Conservation (phyloP, 164 flowering plant species). For the Amborella trichopoda region DNA sequence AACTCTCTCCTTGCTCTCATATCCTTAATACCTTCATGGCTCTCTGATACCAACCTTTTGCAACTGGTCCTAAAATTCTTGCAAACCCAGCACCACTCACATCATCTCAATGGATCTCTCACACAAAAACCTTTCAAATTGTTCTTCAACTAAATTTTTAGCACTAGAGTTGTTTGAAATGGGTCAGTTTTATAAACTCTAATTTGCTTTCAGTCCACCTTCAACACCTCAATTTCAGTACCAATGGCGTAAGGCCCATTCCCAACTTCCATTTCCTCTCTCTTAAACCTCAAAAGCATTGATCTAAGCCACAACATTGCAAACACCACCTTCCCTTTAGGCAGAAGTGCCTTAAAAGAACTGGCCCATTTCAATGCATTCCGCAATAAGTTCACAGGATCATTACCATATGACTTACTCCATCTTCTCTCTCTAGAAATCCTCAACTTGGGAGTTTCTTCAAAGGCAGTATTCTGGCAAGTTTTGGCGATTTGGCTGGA, state of each 20-base stretch:
- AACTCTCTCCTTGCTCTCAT: constrained; percentile 60
- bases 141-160: constrained; percentile 31
- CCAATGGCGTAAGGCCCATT: constrained; percentile 60
- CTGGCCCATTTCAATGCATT: constrained; percentile 45
- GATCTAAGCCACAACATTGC: constrained; percentile 78
- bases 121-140: constrained; percentile 55
- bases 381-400: constrained; percentile 80
- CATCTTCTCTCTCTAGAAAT: constrained; percentile 34
- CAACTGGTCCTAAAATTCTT: constrained; percentile 73
- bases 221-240: constrained; percentile 53
- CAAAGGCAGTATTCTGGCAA: constrained; percentile 43
- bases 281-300: constrained; percentile 32
- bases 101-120: constrained; percentile 64
- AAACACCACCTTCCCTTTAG: constrained; percentile 52
- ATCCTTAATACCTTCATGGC: constrained; percentile 18
- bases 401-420: constrained; percentile 45
- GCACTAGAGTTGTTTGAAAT: no score
- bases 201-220: constrained; percentile 30
- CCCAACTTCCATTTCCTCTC: constrained; percentile 35
- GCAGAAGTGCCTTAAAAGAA: constrained; percentile 42
- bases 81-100: constrained; percentile 28
- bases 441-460: constrained; percentile 94
- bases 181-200: no score
- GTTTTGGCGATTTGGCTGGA: constrained; percentile 61
- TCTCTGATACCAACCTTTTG: constrained; percentile 48